These are phyloP conservation scores for Coemansia sp. DNA, from an alignment of 192 early-diverging fungal species.

Conservation along the genomic window DNA sequence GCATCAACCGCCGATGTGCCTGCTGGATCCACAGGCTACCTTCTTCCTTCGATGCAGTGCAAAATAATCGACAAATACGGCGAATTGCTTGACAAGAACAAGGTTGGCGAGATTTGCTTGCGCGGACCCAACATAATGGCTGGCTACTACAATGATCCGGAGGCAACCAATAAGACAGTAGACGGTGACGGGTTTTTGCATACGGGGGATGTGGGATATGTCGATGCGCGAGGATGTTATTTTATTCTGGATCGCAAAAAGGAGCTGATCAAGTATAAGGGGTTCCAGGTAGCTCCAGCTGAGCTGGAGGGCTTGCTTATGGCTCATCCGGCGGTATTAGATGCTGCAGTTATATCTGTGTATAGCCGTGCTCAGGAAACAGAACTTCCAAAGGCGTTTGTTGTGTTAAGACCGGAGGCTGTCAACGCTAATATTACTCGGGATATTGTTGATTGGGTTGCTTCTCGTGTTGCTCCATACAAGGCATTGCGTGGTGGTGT, in stretches of 20 bases:
- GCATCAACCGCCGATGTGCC: slow-evolving; percentile 15
- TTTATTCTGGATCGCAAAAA: slow-evolving; percentile 77
- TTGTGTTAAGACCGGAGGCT: slow-evolving; percentile 61
- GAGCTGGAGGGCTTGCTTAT: slow-evolving; percentile 81
- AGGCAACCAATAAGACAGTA: slow-evolving; percentile 73
- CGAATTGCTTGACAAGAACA: slow-evolving; percentile 57
- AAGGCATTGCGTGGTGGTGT: slow-evolving; percentile 85
- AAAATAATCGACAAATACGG: slow-evolving; percentile 76
- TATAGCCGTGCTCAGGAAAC: slow-evolving; percentile 61
- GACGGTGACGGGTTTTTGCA: slow-evolving; percentile 76
- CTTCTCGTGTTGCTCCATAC: slow-evolving; percentile 62
- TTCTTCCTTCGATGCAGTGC: slow-evolving; percentile 71
- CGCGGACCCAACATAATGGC: slow-evolving; percentile 86
- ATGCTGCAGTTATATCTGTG: slow-evolving; percentile 66
- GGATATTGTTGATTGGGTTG: slow-evolving; percentile 58
- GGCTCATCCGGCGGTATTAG: slow-evolving; percentile 65
- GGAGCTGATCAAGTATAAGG: slow-evolving; percentile 94
- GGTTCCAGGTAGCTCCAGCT: slow-evolving; percentile 79
- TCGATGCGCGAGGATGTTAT: slow-evolving; percentile 63
- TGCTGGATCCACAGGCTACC: slow-evolving; percentile 66
- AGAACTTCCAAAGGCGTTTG: slow-evolving; percentile 80
- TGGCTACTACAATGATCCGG: slow-evolving; percentile 79
- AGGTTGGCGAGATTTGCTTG: slow-evolving; percentile 83
- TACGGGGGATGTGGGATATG: slow-evolving; percentile 78
- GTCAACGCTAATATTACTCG: slow-evolving; percentile 27